Percentiles rank a stretch among this genome's conserved stretches.
These are phyloP conservation scores for Pestalotiopsis sp. DNA, from an alignment of 2,329 filamentous ascomycete species.

Conservation along the genomic window DNA sequence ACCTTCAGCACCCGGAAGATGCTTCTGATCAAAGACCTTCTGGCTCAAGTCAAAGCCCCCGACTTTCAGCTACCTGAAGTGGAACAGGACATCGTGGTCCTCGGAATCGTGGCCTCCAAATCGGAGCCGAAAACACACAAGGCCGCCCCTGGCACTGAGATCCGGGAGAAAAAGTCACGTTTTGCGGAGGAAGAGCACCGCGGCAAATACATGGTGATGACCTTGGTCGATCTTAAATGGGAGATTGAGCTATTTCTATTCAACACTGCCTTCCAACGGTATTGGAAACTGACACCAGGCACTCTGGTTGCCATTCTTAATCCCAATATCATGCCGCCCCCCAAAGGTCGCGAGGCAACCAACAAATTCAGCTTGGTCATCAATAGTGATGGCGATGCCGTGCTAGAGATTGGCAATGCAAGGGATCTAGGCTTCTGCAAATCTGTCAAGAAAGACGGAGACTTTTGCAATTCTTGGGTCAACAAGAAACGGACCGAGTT, in stretches of 20 bases:
- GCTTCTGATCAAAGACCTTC: constrained; percentile 77
- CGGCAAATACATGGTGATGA: constrained; percentile 92
- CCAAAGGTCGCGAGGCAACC: constrained; percentile 72
- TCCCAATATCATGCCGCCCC: constrained; percentile 86
- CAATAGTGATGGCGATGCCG: constrained; percentile 82
- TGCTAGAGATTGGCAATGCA: constrained; percentile 85
- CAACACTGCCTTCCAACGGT: constrained; percentile 84
- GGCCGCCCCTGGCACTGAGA: constrained; percentile 41
- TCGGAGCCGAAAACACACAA: constrained; percentile 74
- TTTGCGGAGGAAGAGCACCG: constrained; percentile 53
- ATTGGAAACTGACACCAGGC: constrained; percentile 92
- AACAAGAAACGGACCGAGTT: constrained; percentile 86
- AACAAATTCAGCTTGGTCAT: constrained; percentile 86
- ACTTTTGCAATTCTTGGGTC: constrained; percentile 81
- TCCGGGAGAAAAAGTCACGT: constrained; percentile 41
- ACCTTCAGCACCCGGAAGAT: constrained; percentile 78
- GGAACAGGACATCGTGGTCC: constrained; percentile 86
- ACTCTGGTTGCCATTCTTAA: constrained; percentile 92
- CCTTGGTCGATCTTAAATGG: constrained; percentile 85
- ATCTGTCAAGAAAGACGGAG: constrained; percentile 80
- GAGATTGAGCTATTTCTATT: constrained; percentile 93
- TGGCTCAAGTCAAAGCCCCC: constrained; percentile 81
- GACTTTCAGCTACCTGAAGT: constrained; percentile 80
- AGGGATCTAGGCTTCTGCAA: constrained; percentile 90
- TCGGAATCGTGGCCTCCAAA: constrained; percentile 87